These are phyloP conservation scores for Keithomyces neogunnii DNA, from an alignment of 2,329 filamentous ascomycete genomes.

Conservation along the genomic window DNA sequence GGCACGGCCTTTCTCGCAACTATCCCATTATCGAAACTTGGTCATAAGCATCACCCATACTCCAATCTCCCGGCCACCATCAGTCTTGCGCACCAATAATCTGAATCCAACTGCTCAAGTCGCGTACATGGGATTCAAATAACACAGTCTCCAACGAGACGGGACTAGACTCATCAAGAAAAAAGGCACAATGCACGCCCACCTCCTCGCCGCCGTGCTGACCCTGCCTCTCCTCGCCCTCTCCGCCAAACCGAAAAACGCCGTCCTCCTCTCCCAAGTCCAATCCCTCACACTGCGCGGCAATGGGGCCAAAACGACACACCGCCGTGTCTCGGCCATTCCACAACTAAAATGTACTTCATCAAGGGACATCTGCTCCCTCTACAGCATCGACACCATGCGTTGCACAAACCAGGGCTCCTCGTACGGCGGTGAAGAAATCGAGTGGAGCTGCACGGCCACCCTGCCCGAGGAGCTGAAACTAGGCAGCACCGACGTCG, in stretches of 20 bases:
- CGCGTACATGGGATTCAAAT: not conserved
- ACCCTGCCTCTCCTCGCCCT: conserved; percentile 17
- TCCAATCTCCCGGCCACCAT: no score
- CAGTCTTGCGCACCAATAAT: no score
- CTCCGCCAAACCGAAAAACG: conserved; percentile 33
- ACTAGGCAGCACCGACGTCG: conserved; percentile 79
- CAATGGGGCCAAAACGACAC: conserved; percentile 54
- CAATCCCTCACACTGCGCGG: conserved; percentile 70
- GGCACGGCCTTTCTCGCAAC: not conserved
- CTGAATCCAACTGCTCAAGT: not conserved
- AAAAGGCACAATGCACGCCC: conserved; percentile 18
- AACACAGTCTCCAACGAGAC: not conserved
- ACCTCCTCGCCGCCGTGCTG: conserved; percentile 13
- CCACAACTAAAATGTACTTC: conserved; percentile 75
- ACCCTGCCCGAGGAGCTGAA: conserved; percentile 51
- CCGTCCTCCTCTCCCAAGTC: conserved; percentile 54
- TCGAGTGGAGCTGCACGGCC: conserved; percentile 83
- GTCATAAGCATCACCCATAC: not conserved
- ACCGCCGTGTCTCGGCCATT: conserved; percentile 67
- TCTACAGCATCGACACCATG: conserved; percentile 73
- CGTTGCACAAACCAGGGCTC: conserved; percentile 81
- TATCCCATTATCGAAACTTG: not conserved
- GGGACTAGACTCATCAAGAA: not conserved
- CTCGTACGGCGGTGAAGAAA: conserved; percentile 69
- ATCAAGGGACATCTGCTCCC: conserved; percentile 50